Evolutionary conservation across 805 yeast species (phyloP).

Genomic region (Dipodascopsis uninucleata): DNA sequence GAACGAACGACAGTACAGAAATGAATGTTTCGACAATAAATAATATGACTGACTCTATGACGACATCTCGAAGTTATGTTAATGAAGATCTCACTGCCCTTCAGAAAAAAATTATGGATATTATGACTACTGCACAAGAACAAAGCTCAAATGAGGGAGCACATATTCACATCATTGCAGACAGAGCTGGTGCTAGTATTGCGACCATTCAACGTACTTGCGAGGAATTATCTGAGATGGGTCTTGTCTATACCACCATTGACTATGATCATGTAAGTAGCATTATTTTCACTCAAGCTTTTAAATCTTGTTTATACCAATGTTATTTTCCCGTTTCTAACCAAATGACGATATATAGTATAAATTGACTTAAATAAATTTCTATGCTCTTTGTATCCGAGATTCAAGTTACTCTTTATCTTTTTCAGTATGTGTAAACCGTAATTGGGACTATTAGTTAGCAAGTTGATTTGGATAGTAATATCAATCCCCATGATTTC

Average conservation of each 20-base stretch:
- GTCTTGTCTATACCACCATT: constrained; percentile 23
- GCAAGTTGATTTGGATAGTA: too few relatives aligned
- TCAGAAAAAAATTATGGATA: constrained; percentile 18
- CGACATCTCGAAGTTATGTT: constrained; percentile 4
- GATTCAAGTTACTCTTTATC: too few relatives aligned
- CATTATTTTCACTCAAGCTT: too few relatives aligned
- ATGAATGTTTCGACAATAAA: neutral
- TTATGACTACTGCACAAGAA: constrained; percentile 3
- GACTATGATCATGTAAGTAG: constrained; percentile 24
- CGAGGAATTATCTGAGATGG: constrained; percentile 20
- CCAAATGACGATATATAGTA: neutral
- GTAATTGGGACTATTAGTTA: too few relatives aligned
- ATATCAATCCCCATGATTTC: too few relatives aligned
- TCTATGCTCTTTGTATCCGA: too few relatives aligned
- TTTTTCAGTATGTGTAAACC: too few relatives aligned
- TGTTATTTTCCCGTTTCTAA: neutral
- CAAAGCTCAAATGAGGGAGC: constrained; percentile 22
- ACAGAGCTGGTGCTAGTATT: constrained; percentile 3
- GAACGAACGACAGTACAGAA: neutral
- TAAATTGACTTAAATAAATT: constrained; percentile 1
- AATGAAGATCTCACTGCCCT: constrained; percentile 19
- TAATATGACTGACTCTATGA: neutral
- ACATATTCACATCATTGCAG: constrained; percentile 17
- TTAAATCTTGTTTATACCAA: neutral
- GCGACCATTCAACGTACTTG: constrained; percentile 3